A percentile compares a stretch with the other conserved stretches of the same genome.
Conservation (phyloP, 2,329 filamentous ascomycete species). For the Xylaria sp. region DNA sequence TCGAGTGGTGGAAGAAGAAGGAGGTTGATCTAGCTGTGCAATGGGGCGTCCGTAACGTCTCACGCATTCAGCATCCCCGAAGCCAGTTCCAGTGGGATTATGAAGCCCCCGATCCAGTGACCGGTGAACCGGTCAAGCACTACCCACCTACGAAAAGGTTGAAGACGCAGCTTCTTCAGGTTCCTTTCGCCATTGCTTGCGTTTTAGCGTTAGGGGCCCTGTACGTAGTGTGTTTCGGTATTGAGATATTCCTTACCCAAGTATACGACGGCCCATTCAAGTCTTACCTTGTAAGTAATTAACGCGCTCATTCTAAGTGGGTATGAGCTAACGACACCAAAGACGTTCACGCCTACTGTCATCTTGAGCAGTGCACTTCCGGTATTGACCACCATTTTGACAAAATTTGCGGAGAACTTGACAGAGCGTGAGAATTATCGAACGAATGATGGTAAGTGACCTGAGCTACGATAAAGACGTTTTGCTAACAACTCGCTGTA, state of each 20-base stretch:
- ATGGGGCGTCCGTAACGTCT: conserved; percentile 90
- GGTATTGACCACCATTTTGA: conserved; percentile 79
- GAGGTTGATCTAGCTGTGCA: conserved; percentile 86
- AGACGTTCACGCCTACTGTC: conserved; percentile 89
- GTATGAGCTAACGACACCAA: conserved; percentile 33
- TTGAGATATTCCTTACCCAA: conserved; percentile 96
- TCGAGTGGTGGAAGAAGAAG: conserved; percentile 96
- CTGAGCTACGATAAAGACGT: not conserved
- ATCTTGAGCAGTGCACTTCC: conserved; percentile 86
- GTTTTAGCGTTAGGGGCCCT: conserved; percentile 78
- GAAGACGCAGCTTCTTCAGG: conserved; percentile 79
- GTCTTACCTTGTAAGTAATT: conserved; percentile 74
- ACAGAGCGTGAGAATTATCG: conserved; percentile 93
- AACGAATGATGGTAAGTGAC: conserved; percentile 72
- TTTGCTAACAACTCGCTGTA: conserved; percentile 48
- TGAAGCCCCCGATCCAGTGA: conserved; percentile 80
- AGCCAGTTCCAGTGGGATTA: conserved; percentile 83
- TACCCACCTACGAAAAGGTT: conserved; percentile 83
- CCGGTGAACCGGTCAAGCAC: conserved; percentile 79
- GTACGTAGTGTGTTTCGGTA: conserved; percentile 87
- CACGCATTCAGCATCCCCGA: conserved; percentile 80
- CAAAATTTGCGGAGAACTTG: conserved; percentile 77
- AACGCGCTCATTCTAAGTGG: not conserved
- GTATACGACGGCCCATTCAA: conserved; percentile 92
- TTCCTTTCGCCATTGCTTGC: conserved; percentile 85